Base-by-base conservation (phyloP, 257 asterid species). In the Fraxinus excelsior region DNA sequence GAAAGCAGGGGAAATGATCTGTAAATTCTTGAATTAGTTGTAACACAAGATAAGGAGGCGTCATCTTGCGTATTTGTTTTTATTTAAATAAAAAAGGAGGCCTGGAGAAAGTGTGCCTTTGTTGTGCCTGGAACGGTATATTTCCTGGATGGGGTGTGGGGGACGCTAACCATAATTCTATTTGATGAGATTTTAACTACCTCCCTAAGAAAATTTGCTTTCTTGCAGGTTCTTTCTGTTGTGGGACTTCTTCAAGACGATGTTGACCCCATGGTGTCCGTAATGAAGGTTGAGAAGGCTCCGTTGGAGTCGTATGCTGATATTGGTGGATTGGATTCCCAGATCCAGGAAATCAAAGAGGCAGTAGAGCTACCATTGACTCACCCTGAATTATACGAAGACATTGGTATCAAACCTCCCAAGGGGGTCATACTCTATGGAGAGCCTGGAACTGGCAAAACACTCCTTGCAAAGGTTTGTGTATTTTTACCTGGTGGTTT, bases 371-470 rank as follows among this genome's bases (percentile, higher is more conserved):
- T 87, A 56, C 88, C 87, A 34, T 40, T 85, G 71, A 81, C 88
- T 3, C 88, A 82, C 74, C 88, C 88, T 28, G 86, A 84, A 65
- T 42, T 87, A 42, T 85, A 89, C 58, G 96, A 94, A 84, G 92
- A 88, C 70, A 87, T 92, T 81, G 96, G 96, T 69, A 90, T 91
- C 26, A 91, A 88, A 73, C 97, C 98, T 49, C 96, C 97, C 49
- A 91, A 93, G 80, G 98, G 98, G 72, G 98, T 93, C 80, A 93
- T 93, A 75, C 96, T 94, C 62, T 92, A 94, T 69, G 98, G 86
- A 21, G 91, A 87, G 80, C 91, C 89, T 37, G 88, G 89, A 26
- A 87, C 91, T 56, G 91, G 91, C 14, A 87, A 87, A 77, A 85
- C 89, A 35, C 74, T 87, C 60, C 91, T 87, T 83, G 91, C 91